Conservation (phyloP, 2,329 filamentous ascomycete genomes). For the Fusarium sterilihyphosum region DNA sequence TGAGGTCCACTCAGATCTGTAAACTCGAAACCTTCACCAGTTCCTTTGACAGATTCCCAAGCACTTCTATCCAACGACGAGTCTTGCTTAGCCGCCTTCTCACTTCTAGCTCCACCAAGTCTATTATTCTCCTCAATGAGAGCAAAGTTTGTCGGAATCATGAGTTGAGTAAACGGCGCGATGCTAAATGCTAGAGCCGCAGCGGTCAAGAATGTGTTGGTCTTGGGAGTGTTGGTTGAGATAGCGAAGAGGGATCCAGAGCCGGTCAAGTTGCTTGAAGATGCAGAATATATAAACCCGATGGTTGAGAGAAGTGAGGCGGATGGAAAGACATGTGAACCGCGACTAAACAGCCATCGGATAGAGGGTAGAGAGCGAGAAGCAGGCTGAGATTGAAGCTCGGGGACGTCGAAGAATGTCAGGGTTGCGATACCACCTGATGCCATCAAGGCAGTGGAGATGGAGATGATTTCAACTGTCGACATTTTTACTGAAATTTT, state of each 20-base stretch:
- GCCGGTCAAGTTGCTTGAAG: accelerated
- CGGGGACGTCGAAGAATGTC: constrained; percentile 9
- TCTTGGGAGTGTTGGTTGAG: not conserved
- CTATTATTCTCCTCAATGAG: not conserved
- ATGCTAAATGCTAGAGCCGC: constrained; percentile 1
- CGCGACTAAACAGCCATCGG: not conserved
- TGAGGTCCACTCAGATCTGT: not conserved
- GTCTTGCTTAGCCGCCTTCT: not conserved
- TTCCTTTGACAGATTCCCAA: not conserved
- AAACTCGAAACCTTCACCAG: not conserved
- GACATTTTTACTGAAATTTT: too few relatives aligned
- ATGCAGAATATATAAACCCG: not conserved
- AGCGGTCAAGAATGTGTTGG: not conserved
- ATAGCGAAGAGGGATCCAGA: not conserved
- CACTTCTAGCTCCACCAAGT: not conserved
- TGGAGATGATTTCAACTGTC: not conserved
- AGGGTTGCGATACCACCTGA: constrained; percentile 2
- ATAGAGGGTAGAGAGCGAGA: not conserved
- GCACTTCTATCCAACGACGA: not conserved
- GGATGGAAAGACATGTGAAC: not conserved
- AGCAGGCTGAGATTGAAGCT: constrained; percentile 10
- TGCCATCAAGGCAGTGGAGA: not conserved
- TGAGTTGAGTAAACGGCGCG: not conserved
- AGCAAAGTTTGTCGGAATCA: constrained; percentile 9
- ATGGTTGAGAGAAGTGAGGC: not conserved